Evolutionary conservation across 441 rosid species (phyloP), one percentile per base, ranked within the genome.

Genomic region (Sinapis alba): DNA sequence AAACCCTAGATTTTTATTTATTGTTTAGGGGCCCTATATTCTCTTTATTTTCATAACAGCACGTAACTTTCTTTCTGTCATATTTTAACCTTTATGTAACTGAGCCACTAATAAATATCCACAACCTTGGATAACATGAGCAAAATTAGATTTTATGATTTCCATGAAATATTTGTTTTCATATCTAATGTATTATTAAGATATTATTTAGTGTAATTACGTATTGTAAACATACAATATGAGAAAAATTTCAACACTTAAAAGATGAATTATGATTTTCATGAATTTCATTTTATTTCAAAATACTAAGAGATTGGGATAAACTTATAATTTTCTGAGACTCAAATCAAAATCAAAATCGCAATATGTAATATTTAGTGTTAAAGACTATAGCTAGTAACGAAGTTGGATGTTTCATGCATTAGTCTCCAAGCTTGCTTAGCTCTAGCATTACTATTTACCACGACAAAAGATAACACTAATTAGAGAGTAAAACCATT

Each of bases 1-100:
- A 53, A 16, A 51, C 78, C 81, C 81, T 78, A 78, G 45, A 0
- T 38, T 38, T 0, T 61, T 51, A 51, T 72, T 72, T 53, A 1
- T 4, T 32, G 3, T 72, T 43, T 28, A 13, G 51, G 65, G 54
- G 27, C 74, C 62, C 3, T 27, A 9, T 72, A 20, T 20, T 66
- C 4, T 50, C 1, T 58, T 58, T 50, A 0, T 21, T 61, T 67
- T 18, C 21, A 47, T 19, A 10, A 27, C 2, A 19, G 9, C 58
- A 68, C 36, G 0, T 2, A 28, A 28, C 21, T 3, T 62, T 76
- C 7, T 20, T 20, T 62, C 13, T 13, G 12, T 12, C 3, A 12
- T 20, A 34, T n/a, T n/a, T n/a, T 62, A 36, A 6, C 67, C 51
- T 62, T 62, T 28, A 0, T 24, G 61, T 6, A 3, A 15, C 21